Evolutionary conservation across 129 eudicot species (phyloP).

Genomic region (Ambrosia trifida): DNA sequence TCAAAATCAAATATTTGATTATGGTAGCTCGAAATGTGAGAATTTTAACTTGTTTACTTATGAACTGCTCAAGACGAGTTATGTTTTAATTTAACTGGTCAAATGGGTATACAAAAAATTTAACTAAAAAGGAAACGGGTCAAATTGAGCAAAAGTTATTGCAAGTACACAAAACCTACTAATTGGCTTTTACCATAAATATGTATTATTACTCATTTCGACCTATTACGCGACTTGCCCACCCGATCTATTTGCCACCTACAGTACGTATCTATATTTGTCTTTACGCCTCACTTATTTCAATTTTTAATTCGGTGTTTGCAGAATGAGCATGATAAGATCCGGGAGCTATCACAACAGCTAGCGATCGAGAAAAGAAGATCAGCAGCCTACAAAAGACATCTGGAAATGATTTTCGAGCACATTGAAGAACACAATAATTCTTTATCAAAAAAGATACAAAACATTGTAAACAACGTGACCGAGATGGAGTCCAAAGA

Average conservation of each 20-base stretch:
- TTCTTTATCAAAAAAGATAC: constrained; percentile 69
- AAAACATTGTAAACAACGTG: constrained; percentile 67
- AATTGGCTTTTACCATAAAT: too few species aligned
- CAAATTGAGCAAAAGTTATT: constrained; percentile 1
- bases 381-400: constrained; percentile 80
- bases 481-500: constrained; percentile 68
- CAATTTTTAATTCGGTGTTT: background rate
- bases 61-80: background rate
- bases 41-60: background rate
- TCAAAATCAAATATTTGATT: background rate
- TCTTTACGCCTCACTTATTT: background rate
- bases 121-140: background rate
- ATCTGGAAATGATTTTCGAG: constrained; percentile 83
- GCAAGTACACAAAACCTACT: too few species aligned
- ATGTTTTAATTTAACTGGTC: background rate
- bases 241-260: background rate
- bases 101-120: background rate
- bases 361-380: constrained; percentile 85
- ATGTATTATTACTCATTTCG: too few species aligned
- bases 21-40: background rate
- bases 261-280: background rate
- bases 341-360: constrained; percentile 89
- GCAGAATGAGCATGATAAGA: constrained; percentile 91
- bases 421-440: constrained; percentile 92
- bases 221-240: background rate